These are phyloP conservation scores for Boletus coffeatus DNA, from an alignment of 1,284 basidiomycete genomes.

Conservation along the genomic window DNA sequence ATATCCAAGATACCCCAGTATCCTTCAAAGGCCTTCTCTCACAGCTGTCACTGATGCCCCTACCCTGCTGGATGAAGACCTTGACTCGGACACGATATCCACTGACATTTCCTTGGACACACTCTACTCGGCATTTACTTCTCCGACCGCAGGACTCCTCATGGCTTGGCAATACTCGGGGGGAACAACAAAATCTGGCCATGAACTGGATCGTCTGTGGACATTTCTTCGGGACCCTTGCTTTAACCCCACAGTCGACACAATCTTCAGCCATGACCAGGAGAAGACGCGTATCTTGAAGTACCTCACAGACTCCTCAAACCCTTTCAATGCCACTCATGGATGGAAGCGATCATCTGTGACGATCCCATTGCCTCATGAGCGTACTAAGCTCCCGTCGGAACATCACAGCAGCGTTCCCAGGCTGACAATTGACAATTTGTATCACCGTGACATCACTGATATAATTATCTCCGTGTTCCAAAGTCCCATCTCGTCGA, in stretches of 20 bases:
- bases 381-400: neutral
- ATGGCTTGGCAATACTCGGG: conserved; percentile 14
- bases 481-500: neutral
- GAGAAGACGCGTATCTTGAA: neutral
- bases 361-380: neutral
- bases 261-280: neutral
- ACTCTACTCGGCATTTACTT: conserved; percentile 7
- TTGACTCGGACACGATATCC: neutral
- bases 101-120: neutral
- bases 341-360: conserved; percentile 1
- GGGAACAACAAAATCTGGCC: neutral
- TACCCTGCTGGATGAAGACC: neutral
- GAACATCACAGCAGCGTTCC: neutral
- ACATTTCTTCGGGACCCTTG: neutral
- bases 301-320: neutral
- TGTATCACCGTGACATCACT: conserved; percentile 1
- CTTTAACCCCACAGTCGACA: neutral
- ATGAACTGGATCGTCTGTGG: neutral
- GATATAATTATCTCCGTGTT: conserved; percentile 4
- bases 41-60: neutral
- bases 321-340: neutral
- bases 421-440: neutral
- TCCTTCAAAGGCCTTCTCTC: neutral
- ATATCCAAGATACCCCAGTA: neutral
- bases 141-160: conserved; percentile 1